Evolutionary conservation across 306 rosid genomes (phyloP).

Genomic region (Vigna trinervia): DNA sequence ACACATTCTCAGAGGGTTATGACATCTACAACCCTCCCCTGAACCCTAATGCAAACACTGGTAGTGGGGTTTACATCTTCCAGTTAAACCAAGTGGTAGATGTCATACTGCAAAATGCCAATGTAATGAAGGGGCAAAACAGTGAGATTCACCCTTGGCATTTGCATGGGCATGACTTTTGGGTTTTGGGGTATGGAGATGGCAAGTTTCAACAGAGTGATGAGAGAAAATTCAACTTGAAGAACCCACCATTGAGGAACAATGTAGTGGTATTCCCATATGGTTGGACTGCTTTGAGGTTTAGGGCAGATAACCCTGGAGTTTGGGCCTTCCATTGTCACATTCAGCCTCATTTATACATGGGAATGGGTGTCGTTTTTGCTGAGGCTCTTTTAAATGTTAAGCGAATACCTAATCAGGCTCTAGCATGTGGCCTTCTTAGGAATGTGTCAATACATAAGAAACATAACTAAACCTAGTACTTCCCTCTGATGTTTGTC

Average conservation of each 20-base stretch:
- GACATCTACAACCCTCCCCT: constrained; percentile 56
- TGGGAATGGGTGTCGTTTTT: constrained; percentile 77
- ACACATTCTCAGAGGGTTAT: constrained; percentile 42
- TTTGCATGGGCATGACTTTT: constrained; percentile 83
- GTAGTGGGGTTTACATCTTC: constrained; percentile 58
- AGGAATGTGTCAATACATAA: constrained; percentile 30
- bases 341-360: constrained; percentile 72
- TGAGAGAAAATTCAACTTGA: constrained; percentile 54
- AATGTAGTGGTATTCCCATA: constrained; percentile 66
- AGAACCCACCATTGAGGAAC: constrained; percentile 71
- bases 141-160: constrained; percentile 86
- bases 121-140: background rate
- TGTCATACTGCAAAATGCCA: constrained; percentile 70
- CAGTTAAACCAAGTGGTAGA: constrained; percentile 52
- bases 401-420: constrained; percentile 47
- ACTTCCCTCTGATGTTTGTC: background rate
- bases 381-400: constrained; percentile 55
- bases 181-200: constrained; percentile 80
- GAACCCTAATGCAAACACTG: constrained; percentile 43
- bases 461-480: constrained; percentile 22
- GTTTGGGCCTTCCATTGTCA: constrained; percentile 87
- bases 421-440: constrained; percentile 56
- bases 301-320: constrained; percentile 69
- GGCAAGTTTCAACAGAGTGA: constrained; percentile 54
- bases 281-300: constrained; percentile 78